Evolutionary conservation across 768 basidiomycete species (phyloP).

Genomic region (Calvatia gigantea): DNA sequence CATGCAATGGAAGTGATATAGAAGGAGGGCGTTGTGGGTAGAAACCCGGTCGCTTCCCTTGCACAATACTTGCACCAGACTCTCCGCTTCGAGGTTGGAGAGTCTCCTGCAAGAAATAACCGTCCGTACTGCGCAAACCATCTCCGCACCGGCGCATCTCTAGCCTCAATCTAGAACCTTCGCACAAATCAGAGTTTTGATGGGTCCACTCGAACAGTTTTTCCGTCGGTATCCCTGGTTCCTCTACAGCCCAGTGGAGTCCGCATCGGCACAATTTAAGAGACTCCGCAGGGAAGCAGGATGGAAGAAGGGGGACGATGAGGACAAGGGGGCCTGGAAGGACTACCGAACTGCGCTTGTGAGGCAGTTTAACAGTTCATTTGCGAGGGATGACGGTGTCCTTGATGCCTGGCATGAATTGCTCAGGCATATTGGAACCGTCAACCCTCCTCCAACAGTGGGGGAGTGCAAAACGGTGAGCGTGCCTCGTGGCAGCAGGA

Average conservation of each 20-base stretch:
- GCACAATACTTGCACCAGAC: too few species aligned
- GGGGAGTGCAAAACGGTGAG: conserved; percentile 17
- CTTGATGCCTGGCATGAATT: conserved; percentile 27
- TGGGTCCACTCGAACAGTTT: conserved; percentile 15
- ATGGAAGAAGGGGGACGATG: conserved; percentile 15
- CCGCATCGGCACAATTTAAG: conserved; percentile 25
- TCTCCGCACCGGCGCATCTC: too few species aligned
- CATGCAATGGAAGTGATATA: too few species aligned
- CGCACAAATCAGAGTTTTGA: too few species aligned
- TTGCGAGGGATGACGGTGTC: conserved; percentile 28
- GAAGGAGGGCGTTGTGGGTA: too few species aligned
- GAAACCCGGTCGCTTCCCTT: too few species aligned
- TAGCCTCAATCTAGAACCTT: too few species aligned
- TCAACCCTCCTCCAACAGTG: conserved; percentile 24
- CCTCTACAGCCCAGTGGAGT: conserved; percentile 16
- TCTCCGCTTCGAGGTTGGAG: too few species aligned
- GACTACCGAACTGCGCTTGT: conserved; percentile 27
- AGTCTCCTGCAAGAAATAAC: neutral
- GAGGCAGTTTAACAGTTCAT: conserved; percentile 28
- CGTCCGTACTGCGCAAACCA: too few species aligned
- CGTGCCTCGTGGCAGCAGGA: neutral
- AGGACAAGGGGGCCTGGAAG: conserved; percentile 13
- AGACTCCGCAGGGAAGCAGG: conserved; percentile 17
- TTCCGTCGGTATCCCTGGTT: conserved; percentile 21
- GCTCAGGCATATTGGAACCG: conserved; percentile 22